Evolutionary conservation across 306 rosid species (phyloP).

Genomic region (Vigna mungo): DNA sequence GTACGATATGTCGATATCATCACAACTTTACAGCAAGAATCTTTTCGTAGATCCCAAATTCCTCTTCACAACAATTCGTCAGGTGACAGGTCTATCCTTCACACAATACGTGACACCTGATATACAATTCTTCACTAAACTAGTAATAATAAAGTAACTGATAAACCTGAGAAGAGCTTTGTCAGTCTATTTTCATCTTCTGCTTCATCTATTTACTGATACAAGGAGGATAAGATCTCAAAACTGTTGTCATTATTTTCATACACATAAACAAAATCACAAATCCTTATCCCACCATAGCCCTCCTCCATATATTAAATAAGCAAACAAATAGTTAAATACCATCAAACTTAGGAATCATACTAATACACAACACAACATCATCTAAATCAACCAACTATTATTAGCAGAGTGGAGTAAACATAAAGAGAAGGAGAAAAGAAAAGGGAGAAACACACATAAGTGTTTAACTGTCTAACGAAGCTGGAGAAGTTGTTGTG

Average conservation of each 20-base stretch:
- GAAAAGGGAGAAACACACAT: conserved; percentile 53
- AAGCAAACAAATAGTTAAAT: conserved; percentile 2
- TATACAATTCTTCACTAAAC: conserved; percentile 38
- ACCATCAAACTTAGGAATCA: conserved; percentile 6
- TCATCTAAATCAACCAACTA: conserved; percentile 6
- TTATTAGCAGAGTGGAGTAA: neutral
- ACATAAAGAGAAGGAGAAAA: neutral
- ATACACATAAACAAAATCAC: conserved; percentile 29
- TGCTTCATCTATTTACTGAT: conserved; percentile 59
- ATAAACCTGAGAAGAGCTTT: conserved; percentile 53
- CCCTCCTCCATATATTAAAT: neutral
- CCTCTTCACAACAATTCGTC: conserved; percentile 27
- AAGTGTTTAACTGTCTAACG: conserved; percentile 94
- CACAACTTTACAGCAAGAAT: conserved; percentile 4
- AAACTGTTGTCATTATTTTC: conserved; percentile 11
- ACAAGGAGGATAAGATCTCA: conserved; percentile 60
- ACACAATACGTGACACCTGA: conserved; percentile 28
- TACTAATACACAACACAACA: conserved; percentile 12
- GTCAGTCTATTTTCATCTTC: conserved; percentile 55
- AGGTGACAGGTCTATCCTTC: conserved; percentile 31
- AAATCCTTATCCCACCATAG: conserved; percentile 10
- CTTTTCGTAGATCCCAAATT: conserved; percentile 20
- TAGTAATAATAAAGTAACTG: conserved; percentile 41
- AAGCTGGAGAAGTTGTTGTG: conserved; percentile 96
- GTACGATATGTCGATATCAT: neutral